Evolutionary conservation across 2,329 filamentous ascomycete genomes (phyloP), one percentile per base, ranked within the genome.

Genomic region (Endothia cerciana): DNA sequence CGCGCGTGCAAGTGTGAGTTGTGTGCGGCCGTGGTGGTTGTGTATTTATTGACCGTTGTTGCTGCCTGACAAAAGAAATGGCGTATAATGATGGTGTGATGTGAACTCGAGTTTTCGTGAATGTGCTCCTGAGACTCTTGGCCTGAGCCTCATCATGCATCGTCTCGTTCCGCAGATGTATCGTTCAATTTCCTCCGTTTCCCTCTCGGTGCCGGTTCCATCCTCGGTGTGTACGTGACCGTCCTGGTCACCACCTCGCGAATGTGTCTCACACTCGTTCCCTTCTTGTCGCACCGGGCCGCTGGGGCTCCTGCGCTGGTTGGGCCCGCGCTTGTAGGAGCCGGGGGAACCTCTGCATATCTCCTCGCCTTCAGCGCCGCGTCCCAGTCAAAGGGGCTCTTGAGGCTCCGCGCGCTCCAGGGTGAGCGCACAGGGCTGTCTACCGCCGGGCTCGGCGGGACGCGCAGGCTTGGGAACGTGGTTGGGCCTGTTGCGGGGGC

Each of bases 181-280:
- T 69, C 70, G 82, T 70, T 85, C 82, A 59, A 83, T 77, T 82
- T 96, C 81, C 94, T 90, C 80, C 93, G 88, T 85, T 97, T 98
- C 70, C 94, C 94, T 77, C 94, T 94, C 8, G 93, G 94, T 45
- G 94, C 93, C 30, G 94, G 92, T 70, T 93, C 91, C 81, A 98
- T 92, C 70, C 89, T 84, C 68, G 88, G 91, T 76, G 92, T 97
- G 78, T 96, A 97, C 49, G 92, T 97, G 67, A 97, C 92, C 19
- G 93, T 97, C 71, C 93, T 87, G n/a, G 94, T 97, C 62, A 97
- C 91, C 4, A 97, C 93, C 77, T 97, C 93, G 63, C 92, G 85
- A 66, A 97, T 93, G 74, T 90, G 85, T 67, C 89, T 86, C 65
- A 89, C 82, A 72, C 83, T 89, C 40, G 88, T 88, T 70, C 84